Evolutionary conservation across 306 rosid species (phyloP), one percentile per base, ranked within the genome.

Genomic region (Rosa chinensis): DNA sequence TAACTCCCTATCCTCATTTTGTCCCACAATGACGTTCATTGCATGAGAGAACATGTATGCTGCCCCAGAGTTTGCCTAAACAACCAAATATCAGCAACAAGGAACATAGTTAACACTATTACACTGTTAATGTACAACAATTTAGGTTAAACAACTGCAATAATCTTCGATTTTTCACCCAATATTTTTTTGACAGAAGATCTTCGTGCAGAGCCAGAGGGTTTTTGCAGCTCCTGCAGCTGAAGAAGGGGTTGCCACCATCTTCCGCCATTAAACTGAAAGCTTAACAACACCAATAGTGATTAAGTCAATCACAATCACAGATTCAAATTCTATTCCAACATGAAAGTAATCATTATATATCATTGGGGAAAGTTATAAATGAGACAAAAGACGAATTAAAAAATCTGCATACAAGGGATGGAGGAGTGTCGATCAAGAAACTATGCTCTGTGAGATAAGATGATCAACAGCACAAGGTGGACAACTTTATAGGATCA

Each of bases 1-100:
- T 18, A 86, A 64, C 68, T 71, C 45, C 64, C 25, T 84, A 55
- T 84, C 82, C 75, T 74, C 75, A 59, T 72, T 84, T 37, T 47
- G 63, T 43, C 92, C 92, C 78, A 79, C 83, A 5, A 77, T 74
- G 56, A 88, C 55, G 82, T 88, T 88, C 88, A 70, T 83, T 37
- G 86, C 92, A 40, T 84, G 75, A 13, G 78, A 56, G 79, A 88
- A 88, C 81, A 88, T 4, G 52, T 77, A 88, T 12, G 88, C 89
- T 37, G 59, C 72, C 71, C 89, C 91, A 23, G 85, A 43, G 80
- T 82, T 86, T 4, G 56, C 86, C 89, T 85, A 40, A 28, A 62
- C 7, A 52, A n/a, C n/a, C n/a, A n/a, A n/a, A n/a, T n/a, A n/a
- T n/a, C n/a, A n/a, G n/a, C n/a, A n/a, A n/a, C n/a, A n/a, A n/a